Conservation (phyloP, 2,329 filamentous ascomycete genomes). For the Alternaria sp. region DNA sequence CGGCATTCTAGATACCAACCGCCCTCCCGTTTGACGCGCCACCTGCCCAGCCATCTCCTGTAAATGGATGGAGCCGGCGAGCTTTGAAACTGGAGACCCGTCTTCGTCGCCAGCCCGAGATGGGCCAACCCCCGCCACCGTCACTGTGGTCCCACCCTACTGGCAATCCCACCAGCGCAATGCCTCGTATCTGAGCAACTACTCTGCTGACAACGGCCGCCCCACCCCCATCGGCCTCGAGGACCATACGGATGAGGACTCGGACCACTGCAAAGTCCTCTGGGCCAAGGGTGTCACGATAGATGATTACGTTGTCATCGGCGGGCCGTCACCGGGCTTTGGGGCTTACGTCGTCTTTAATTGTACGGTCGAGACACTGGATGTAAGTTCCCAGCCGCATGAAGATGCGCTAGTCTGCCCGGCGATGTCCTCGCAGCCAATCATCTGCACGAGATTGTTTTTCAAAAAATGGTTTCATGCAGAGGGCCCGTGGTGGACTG, state of each 20-base stretch:
- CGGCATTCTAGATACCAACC: conserved; percentile 17
- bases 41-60: conserved; percentile 31
- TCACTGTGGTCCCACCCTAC: conserved; percentile 53
- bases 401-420: conserved; percentile 18
- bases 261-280: conserved; percentile 62
- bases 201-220: conserved; percentile 42
- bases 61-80: conserved; percentile 52
- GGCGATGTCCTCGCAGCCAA: conserved; percentile 23
- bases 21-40: conserved; percentile 26
- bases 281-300: conserved; percentile 69
- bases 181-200: conserved; percentile 44
- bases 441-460: conserved; percentile 4
- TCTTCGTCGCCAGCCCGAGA: conserved; percentile 31
- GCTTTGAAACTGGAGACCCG: conserved; percentile 36
- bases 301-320: conserved; percentile 67
- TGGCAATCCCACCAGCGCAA: conserved; percentile 53
- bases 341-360: conserved; percentile 98
- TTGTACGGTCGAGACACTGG: conserved; percentile 83
- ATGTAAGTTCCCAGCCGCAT: conserved; percentile 61
- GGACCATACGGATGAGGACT: conserved; percentile 67
- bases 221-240: conserved; percentile 64
- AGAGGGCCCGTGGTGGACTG: conserved; percentile 8
- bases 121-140: conserved; percentile 28
- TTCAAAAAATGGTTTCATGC: conserved; percentile 16
- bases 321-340: conserved; percentile 62